phyloP scores from a whole-genome alignment of 1,139 yeast genomes.

The Taiozyma sp. region DNA sequence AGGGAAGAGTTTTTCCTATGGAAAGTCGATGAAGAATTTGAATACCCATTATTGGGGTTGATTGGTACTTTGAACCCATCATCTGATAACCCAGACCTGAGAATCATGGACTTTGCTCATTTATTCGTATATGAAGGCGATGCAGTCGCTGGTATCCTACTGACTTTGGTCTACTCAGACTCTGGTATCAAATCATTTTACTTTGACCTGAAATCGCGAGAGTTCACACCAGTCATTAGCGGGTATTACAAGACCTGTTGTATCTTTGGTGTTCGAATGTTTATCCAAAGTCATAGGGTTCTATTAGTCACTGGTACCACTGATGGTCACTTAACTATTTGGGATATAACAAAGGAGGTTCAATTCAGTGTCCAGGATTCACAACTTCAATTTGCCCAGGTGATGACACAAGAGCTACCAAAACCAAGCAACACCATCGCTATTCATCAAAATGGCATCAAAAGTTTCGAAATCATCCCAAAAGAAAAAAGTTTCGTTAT shows the following conservation, averaged over 20 bases:
- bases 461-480: conserved; percentile 36
- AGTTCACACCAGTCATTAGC: conserved; percentile 39
- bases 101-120: conserved; percentile 80
- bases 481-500: conserved; percentile 21
- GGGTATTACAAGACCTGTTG: conserved; percentile 72
- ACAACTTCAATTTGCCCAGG: conserved; percentile 3
- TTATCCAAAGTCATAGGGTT: conserved; percentile 28
- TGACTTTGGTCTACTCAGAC: conserved; percentile 78
- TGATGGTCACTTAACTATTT: conserved; percentile 70
- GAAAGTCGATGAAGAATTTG: conserved; percentile 41
- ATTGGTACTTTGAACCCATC: conserved; percentile 43
- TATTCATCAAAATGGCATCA: conserved; percentile 82
- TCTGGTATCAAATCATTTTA: conserved; percentile 68
- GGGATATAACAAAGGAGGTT: conserved; percentile 39
- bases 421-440: conserved; percentile 36
- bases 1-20: conserved; percentile 85
- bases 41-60: conserved; percentile 40
- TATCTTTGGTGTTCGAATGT: conserved; percentile 52
- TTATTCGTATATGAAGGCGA: conserved; percentile 27
- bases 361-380: conserved; percentile 15
- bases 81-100: conserved; percentile 63
- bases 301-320: conserved; percentile 62
- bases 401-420: conserved; percentile 9
- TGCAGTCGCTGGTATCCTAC: conserved; percentile 36
- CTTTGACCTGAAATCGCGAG: conserved; percentile 32